phyloP scores from a whole-genome alignment of 2,329 filamentous ascomycete species.

The Scorias spongiosa region DNA sequence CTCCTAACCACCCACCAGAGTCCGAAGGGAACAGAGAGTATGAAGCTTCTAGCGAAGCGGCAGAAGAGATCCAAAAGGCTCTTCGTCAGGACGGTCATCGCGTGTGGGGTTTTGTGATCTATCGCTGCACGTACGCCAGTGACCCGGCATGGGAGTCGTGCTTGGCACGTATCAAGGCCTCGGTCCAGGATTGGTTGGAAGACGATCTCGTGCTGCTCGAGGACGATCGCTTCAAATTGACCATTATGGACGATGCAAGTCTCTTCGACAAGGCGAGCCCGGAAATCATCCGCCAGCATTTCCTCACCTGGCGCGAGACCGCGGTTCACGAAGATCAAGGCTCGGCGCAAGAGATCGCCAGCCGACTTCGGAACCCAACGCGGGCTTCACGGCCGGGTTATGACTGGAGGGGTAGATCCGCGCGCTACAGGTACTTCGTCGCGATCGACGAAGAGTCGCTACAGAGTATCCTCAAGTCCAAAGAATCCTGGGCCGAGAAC shows the following conservation, averaged over 20 bases:
- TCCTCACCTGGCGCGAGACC: background rate
- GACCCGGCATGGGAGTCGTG: slow-evolving; percentile 4
- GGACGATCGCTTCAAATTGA: background rate
- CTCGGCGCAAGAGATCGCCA: background rate
- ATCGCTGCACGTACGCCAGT: slow-evolving; percentile 6
- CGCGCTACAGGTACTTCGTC: background rate
- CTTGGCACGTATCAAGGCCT: background rate
- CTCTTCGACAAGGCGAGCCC: background rate
- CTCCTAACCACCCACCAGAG: background rate
- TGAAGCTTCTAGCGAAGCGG: background rate
- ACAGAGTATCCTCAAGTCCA: background rate
- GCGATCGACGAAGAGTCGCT: background rate
- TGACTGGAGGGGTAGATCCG: background rate
- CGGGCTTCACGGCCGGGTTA: background rate
- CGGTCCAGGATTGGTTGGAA: background rate
- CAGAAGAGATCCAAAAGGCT: slow-evolving; percentile 4
- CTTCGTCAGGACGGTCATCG: slow-evolving; percentile 2
- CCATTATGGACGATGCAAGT: background rate
- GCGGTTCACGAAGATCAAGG: background rate
- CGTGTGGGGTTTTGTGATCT: slow-evolving; percentile 10
- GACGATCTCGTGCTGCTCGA: background rate
- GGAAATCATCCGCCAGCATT: background rate
- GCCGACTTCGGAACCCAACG: background rate
- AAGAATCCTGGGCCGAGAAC: background rate
- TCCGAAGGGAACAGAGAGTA: background rate